Base-by-base conservation (phyloP, 2,329 filamentous ascomycete genomes). In the Calonectria leucothoes region DNA sequence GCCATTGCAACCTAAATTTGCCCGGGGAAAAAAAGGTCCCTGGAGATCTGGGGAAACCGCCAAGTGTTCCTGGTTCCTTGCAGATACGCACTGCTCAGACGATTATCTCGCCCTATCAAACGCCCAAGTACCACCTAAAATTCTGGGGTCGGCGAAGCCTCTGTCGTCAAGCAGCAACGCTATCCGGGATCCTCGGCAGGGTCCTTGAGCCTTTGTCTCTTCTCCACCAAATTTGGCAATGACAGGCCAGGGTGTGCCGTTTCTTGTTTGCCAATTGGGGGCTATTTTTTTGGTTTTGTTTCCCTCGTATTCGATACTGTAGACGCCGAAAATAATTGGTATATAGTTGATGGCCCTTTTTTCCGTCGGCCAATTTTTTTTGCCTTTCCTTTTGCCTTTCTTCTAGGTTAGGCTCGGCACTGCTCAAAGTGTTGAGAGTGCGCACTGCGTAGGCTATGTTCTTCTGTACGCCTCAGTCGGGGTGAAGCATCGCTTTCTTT, bases 171-270 rank as follows among this genome's bases (percentile, higher is more conserved):
- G 48, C 23, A 68, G 57, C 48, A 68, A 49, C 52, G 20, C 33
- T 35, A 57, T 39, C 55, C 42, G 39, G 42, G 66, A 69, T 69
- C 48, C 29, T 64, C 55, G 65, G 49, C 70, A 72, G 70, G 70
- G 70, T 72, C 68, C 48, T 69, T 8, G 48, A 45, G 31, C 25
- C 64, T 68, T 23, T 29, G 33, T 31, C 27, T 25, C 39, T 72
- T 72, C 70, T 72, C 70, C 70, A 72, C 70, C 64, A 35, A 64
- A 33, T 55, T 49, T 59, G 48, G 66, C 65, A 37, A 48, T 72
- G 70, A 59, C 65, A 69, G 70, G 65, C 70, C 70, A 49, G 70
- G 42, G 35, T 69, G 57, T 48, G 48, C 29, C 63, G 51, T 66
- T 37, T 66, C 57, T 66, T 57, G 63, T 71, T 65, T 71, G 51